A percentile compares a stretch with the other conserved stretches of the same genome.
These are phyloP conservation scores for Cercis canadensis DNA, from an alignment of 306 rosid genomes.

Conservation along the genomic window DNA sequence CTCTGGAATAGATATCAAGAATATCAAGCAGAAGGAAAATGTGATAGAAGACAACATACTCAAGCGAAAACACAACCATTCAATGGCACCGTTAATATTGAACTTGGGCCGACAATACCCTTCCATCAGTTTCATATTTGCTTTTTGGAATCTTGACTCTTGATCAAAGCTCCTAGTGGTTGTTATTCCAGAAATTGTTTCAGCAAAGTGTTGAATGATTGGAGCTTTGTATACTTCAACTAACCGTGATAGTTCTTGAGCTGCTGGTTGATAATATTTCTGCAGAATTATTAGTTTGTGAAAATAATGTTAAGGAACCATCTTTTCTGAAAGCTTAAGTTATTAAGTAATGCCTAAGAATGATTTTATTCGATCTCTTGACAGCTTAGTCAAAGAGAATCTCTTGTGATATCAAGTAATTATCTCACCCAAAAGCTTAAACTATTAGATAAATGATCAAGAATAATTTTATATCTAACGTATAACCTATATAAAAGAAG, in stretches of 20 bases:
- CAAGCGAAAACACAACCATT: conserved; percentile 70
- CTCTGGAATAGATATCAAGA: conserved; percentile 64
- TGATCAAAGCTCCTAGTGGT: conserved; percentile 74
- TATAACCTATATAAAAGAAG: too few species aligned
- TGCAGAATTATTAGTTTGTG: too few species aligned
- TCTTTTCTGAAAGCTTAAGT: too few species aligned
- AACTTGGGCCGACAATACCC: conserved; percentile 66
- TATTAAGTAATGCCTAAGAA: too few species aligned
- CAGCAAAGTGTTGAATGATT: conserved; percentile 72
- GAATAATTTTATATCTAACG: too few species aligned
- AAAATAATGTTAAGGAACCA: too few species aligned
- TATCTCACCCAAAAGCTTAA: too few species aligned
- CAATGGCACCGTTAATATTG: conserved; percentile 56
- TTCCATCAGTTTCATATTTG: conserved; percentile 64
- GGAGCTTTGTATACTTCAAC: conserved; percentile 80
- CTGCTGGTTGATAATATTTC: conserved; percentile 40
- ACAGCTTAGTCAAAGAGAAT: too few species aligned
- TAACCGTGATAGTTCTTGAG: conserved; percentile 67
- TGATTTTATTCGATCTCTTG: too few species aligned
- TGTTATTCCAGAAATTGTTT: conserved; percentile 73
- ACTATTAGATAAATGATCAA: too few species aligned
- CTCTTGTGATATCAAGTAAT: too few species aligned
- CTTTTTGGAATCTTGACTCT: conserved; percentile 59
- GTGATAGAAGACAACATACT: conserved; percentile 65
- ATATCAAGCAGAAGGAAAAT: conserved; percentile 58